These are phyloP conservation scores for Colletotrichum tamarilloi DNA, from an alignment of 2,329 filamentous ascomycete species.

Conservation along the genomic window DNA sequence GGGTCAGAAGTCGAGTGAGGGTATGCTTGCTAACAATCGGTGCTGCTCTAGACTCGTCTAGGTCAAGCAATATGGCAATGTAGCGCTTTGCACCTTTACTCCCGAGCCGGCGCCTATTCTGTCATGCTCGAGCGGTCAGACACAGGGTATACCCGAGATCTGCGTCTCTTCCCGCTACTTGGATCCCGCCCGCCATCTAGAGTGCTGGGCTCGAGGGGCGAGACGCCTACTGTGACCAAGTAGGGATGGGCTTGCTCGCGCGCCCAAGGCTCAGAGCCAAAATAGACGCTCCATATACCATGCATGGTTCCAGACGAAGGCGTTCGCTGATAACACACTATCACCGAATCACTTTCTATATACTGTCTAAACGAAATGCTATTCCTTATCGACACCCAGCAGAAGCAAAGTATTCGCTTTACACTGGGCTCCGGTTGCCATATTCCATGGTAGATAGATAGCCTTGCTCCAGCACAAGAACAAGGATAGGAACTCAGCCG, in stretches of 20 bases:
- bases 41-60: conserved; percentile 3
- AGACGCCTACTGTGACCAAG: conserved; percentile 4
- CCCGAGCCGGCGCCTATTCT: not conserved
- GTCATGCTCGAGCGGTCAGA: not conserved
- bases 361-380: not conserved
- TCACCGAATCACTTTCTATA: not conserved
- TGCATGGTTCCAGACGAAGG: not conserved
- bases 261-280: not conserved
- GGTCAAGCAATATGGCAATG: not conserved
- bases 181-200: conserved; percentile 5
- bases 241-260: conserved; percentile 5
- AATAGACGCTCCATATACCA: not conserved
- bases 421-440: not conserved
- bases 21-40: conserved; percentile 6
- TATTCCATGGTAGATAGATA: not conserved
- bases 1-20: conserved; percentile 3
- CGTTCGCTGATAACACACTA: not conserved
- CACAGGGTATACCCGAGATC: conserved; percentile 16
- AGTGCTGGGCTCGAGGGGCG: conserved; percentile 11
- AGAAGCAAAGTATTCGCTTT: not conserved
- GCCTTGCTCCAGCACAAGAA: conserved; percentile 13
- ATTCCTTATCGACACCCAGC: not conserved
- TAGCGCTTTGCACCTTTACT: not conserved
- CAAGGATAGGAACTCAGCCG: conserved; percentile 22
- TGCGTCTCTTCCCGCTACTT: conserved; percentile 16